Base-by-base conservation (phyloP, 495 filamentous ascomycete genomes). In the Terfezia claveryi region DNA sequence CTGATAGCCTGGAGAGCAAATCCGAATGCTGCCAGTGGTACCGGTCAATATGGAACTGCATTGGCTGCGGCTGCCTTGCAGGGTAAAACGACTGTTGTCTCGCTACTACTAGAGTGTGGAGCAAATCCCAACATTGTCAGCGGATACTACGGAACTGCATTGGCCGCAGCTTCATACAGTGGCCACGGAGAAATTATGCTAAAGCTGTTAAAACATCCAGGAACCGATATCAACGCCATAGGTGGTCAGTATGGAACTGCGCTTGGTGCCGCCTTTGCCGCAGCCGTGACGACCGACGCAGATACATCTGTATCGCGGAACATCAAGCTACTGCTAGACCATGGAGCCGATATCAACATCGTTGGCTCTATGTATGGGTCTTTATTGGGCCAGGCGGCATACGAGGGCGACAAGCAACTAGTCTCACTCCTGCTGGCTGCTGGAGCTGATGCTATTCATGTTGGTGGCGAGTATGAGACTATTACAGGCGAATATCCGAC, bases 1-100 rank as follows among this genome's bases (percentile, higher is more conserved):
- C 51, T 67, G 36, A 46, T 65, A n/a, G 38, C 56, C 60, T 17
- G 57, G 62, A 59, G 58, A 38, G 57, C 60, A 49, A 50, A 66
- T 38, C 38, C 61, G 38, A 63, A 67, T 50, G 51, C 52, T 20
- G 20, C 56, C 16, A 55, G 53, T 32, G 55, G 57, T 10, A 2
- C 51, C 4, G 55, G 59, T 37, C 8, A 37, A 8, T 58, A 36
- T 36, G 59, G 59, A 11, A 64, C 36, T 51, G 61, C 61, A 36
- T 50, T 64, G 5, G 61, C 63, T 57, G 58, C 55, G 32, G 61
- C 62, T 50, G 38, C 56, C 17, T 56, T 12, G 7, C 4, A 37
- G 7, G 50, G 17, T 11, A n/a, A 54, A 14, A 50, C 23, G 38
- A n/a, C 36, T 8, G 32, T 55, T 2, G 52, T 62, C 11, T 3